Evolutionary conservation across 768 basidiomycete genomes (phyloP).

Genomic region (Mycena rosella): DNA sequence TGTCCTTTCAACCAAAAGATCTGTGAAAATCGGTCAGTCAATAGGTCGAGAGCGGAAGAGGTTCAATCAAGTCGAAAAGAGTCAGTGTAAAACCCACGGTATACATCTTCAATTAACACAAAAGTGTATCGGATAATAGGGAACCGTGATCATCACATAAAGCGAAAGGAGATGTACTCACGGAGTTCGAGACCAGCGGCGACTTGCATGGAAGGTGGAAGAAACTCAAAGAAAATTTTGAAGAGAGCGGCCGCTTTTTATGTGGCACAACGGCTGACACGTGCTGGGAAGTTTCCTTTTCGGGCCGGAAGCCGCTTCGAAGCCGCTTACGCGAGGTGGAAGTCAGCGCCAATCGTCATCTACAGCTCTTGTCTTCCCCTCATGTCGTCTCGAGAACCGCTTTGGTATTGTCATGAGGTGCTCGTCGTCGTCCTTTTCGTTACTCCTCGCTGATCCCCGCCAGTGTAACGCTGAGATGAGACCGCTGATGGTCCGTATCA

Average conservation of each 20-base stretch:
- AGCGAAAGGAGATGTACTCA: constrained; percentile 38
- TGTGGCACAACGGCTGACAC: too few species aligned
- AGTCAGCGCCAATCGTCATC: too few species aligned
- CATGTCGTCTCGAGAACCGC: constrained; percentile 79
- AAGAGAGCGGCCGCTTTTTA: too few species aligned
- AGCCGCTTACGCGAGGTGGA: too few species aligned
- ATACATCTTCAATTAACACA: constrained; percentile 56
- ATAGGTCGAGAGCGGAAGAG: constrained; percentile 3
- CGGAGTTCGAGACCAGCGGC: constrained; percentile 6
- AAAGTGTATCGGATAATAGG: constrained; percentile 68
- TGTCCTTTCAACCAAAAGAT: too few species aligned
- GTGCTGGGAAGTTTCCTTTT: too few species aligned
- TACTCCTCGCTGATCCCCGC: constrained; percentile 23
- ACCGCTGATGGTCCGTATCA: constrained; percentile 79
- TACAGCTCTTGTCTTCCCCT: constrained; percentile 20
- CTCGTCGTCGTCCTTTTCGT: not conserved
- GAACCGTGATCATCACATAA: constrained; percentile 66
- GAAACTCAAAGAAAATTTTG: not conserved
- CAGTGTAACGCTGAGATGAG: constrained; percentile 93
- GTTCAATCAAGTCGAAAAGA: constrained; percentile 9
- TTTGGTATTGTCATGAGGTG: constrained; percentile 87
- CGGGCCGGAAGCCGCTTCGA: too few species aligned
- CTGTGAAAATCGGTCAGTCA: constrained; percentile 22
- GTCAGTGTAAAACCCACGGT: constrained; percentile 62
- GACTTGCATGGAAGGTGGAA: not conserved